A percentile compares a stretch with the other conserved stretches of the same genome.
These are phyloP conservation scores for Tolypocladium endophyticum DNA, from an alignment of 2,329 filamentous ascomycete genomes.

Conservation along the genomic window DNA sequence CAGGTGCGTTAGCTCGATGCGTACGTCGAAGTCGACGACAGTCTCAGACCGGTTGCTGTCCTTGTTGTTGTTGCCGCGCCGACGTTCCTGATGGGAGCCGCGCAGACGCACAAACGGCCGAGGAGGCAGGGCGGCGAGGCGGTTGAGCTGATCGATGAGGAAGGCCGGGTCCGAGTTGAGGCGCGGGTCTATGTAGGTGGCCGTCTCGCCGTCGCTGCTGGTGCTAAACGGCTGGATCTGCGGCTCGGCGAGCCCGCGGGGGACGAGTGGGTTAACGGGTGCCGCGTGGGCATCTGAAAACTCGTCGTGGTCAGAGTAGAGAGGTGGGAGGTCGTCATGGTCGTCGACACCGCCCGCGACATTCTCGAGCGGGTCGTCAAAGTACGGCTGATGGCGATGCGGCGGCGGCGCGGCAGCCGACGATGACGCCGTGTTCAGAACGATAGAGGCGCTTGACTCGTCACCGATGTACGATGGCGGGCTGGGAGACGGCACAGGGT, in stretches of 20 bases:
- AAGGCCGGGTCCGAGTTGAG: conserved; percentile 33
- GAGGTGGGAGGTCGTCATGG: conserved; percentile 34
- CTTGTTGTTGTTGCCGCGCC: conserved; percentile 9
- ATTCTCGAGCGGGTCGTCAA: conserved; percentile 22
- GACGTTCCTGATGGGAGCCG: conserved; percentile 40
- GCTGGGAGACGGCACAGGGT: conserved; percentile 5
- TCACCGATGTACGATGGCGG: conserved; percentile 12
- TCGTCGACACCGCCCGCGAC: conserved; percentile 6
- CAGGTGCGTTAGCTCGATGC: conserved; percentile 47
- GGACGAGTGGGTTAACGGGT: conserved; percentile 14
- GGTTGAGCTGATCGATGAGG: conserved; percentile 32
- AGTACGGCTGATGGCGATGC: conserved; percentile 17
- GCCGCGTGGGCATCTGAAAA: conserved; percentile 4
- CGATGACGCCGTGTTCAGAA: background rate
- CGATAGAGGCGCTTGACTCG: conserved; percentile 9
- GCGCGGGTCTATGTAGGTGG: conserved; percentile 30
- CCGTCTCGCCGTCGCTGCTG: conserved; percentile 21
- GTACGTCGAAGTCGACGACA: conserved; percentile 49
- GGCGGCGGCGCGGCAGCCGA: background rate
- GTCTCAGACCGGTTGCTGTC: conserved; percentile 35
- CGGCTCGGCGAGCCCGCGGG: conserved; percentile 6
- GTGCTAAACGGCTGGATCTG: conserved; percentile 15
- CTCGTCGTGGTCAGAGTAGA: conserved; percentile 28
- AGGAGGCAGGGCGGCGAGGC: conserved; percentile 37
- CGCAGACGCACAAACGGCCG: conserved; percentile 40